Evolutionary conservation across 169 alveolate genomes (phyloP).

Genomic region (Plasmodium knowlesi): DNA sequence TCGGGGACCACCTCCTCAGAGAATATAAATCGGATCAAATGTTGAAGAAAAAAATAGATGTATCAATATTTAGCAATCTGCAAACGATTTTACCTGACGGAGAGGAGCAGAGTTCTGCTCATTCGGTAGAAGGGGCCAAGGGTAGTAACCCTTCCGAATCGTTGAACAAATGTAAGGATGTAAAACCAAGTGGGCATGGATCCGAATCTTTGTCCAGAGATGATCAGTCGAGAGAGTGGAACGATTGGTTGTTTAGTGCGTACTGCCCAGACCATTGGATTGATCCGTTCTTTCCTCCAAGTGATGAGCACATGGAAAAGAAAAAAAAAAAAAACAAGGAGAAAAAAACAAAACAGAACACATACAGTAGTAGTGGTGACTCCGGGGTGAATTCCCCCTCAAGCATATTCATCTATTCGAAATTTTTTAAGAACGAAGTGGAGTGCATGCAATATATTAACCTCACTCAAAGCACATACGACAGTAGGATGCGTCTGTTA

Average conservation of each 20-base stretch:
- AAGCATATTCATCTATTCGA: background rate
- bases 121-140: background rate
- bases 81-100: constrained; percentile 8
- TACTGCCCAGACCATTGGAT: background rate
- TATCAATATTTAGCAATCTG: constrained; percentile 1
- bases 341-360: background rate
- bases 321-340: constrained; percentile 13
- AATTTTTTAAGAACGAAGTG: constrained; percentile 50
- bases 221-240: background rate
- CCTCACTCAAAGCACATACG: constrained; percentile 53
- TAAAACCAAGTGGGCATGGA: background rate
- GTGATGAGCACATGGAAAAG: constrained; percentile 9
- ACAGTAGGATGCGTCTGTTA: constrained; percentile 22
- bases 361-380: background rate
- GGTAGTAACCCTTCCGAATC: background rate
- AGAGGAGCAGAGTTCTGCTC: background rate
- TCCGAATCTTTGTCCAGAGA: background rate
- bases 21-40: constrained; percentile 1
- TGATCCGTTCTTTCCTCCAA: background rate
- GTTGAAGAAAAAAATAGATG: constrained; percentile 29
- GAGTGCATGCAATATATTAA: constrained; percentile 67
- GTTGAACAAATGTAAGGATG: background rate
- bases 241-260: background rate
- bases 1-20: background rate
- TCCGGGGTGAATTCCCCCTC: background rate